phyloP scores from a whole-genome alignment of 2,329 filamentous ascomycete genomes.

The Verticillium dahliae region DNA sequence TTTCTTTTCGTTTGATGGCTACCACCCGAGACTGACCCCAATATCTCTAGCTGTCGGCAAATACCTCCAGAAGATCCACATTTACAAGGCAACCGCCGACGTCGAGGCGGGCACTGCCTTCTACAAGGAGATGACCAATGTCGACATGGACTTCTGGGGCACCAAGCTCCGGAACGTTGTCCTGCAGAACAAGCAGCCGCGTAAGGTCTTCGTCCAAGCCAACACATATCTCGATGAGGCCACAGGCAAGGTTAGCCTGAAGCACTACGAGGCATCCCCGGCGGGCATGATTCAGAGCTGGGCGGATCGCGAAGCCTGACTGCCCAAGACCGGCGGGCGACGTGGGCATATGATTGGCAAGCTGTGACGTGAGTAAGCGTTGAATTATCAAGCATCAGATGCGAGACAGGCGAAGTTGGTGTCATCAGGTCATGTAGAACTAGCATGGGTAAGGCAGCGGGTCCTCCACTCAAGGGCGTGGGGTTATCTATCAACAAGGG shows the following conservation, averaged over 20 bases:
- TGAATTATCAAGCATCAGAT: neutral
- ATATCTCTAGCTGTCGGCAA: slow-evolving; percentile 61
- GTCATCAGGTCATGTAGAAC: neutral
- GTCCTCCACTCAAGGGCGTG: neutral
- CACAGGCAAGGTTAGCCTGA: slow-evolving; percentile 65
- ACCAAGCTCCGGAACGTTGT: slow-evolving; percentile 71
- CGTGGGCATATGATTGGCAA: neutral
- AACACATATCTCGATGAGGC: slow-evolving; percentile 71
- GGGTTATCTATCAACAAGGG: neutral
- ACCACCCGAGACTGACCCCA: neutral
- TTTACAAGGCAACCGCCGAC: slow-evolving; percentile 89
- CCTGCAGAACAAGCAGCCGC: slow-evolving; percentile 70
- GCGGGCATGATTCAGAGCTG: slow-evolving; percentile 82
- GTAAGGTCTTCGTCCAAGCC: slow-evolving; percentile 89
- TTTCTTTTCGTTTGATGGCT: neutral
- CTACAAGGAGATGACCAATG: slow-evolving; percentile 77
- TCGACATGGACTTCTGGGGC: slow-evolving; percentile 78
- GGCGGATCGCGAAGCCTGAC: slow-evolving; percentile 48
- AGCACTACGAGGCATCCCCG: slow-evolving; percentile 77
- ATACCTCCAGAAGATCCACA: slow-evolving; percentile 84
- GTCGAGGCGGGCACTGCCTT: slow-evolving; percentile 68
- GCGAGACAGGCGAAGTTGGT: neutral
- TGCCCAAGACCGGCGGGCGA: neutral
- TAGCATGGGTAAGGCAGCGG: neutral
- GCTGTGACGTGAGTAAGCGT: neutral